Base-by-base conservation (phyloP, 805 yeast genomes). In the Candida chilensis region DNA sequence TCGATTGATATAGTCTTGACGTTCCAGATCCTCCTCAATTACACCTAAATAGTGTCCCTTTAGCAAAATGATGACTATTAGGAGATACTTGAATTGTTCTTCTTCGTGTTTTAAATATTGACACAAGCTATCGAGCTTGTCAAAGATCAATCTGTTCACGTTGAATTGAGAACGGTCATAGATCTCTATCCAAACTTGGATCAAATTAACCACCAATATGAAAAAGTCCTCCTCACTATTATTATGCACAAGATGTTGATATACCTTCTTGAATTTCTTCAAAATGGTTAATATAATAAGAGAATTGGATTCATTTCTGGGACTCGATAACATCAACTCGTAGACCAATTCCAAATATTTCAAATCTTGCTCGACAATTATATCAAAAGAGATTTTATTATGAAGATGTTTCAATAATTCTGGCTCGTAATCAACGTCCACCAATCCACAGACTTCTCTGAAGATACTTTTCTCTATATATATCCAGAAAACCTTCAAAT, bases 191-290 rank as follows among this genome's bases (percentile, higher is more conserved):
- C 25, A 22, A 15, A 22, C 25, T 22, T 22, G 25, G 13, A n/a
- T 22, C 7, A 6, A 22, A 22, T 22, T 22, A 7, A 22, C 25
- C 13, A 22, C 6, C 13, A 22, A 11, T 22, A 22, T 8, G 6
- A 22, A n/a, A 7, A 22, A n/a, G 7, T 22, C 25, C 11, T 22
- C 25, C 12, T 7, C 7, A 22, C 13, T n/a, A n/a, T 22, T n/a
- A n/a, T n/a, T n/a, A n/a, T n/a, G n/a, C n/a, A n/a, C 25, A 8
- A 22, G 7, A 6, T 8, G 6, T 7, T 11, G 11, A 15, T 6
- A 22, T n/a, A 22, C 12, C 25, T 22, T 22, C 13, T 22, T 22
- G 25, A 22, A 22, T 15, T 22, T 22, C 12, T 22, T 22, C 13
- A 22, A n/a, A 6, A 22, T 22, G 6, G 13, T 22, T 7, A 22